Evolutionary conservation across 1,284 basidiomycete species (phyloP), one percentile per base, ranked within the genome.

Genomic region (Sporisorium iseilematis-ciliati): DNA sequence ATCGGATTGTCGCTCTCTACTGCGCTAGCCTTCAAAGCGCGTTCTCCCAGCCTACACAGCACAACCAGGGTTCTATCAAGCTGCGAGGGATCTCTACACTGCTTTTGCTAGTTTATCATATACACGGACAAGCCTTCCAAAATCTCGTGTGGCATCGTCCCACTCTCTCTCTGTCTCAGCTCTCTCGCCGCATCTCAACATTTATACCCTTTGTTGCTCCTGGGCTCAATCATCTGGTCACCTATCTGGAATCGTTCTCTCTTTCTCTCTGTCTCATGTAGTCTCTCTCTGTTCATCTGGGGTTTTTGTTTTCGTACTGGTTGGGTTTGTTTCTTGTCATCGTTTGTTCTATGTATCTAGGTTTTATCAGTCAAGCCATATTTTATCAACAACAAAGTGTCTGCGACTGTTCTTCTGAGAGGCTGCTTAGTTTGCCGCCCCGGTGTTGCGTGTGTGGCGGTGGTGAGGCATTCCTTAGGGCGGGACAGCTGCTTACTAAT

Each of bases 271-370:
- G 31, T 23, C 49, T 51, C 11, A 18, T 33, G 26, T 21, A 23
- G 41, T 43, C 21, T 50, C 31, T 50, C 29, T 33, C 8, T n/a
- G 21, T 26, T 40, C 40, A 55, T 43, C 14, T 55, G 40, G 53
- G 40, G n/a, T 31, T 29, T 42, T 41, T 23, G n/a, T 53, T 7
- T 25, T 12, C 25, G 4, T 14, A 7, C 23, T 20, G 38, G 51
- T 54, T 18, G 51, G n/a, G n/a, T n/a, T 40, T 42, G 20, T 29
- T 38, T 45, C 41, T 12, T 52, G 48, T 60, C 57, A 43, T 50
- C 33, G 5, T 20, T 54, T 48, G 31, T 38, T 35, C 31, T 42
- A n/a, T 62, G 59, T 62, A 62, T 54, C 52, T 62, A 50, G 41
- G 33, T 31, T 60, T 48, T 4, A 23, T 38, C 14, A 10, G 35